Evolutionary conservation across 2,329 filamentous ascomycete genomes (phyloP), one percentile per base, ranked within the genome.

Genomic region (Metarhizium humberi): DNA sequence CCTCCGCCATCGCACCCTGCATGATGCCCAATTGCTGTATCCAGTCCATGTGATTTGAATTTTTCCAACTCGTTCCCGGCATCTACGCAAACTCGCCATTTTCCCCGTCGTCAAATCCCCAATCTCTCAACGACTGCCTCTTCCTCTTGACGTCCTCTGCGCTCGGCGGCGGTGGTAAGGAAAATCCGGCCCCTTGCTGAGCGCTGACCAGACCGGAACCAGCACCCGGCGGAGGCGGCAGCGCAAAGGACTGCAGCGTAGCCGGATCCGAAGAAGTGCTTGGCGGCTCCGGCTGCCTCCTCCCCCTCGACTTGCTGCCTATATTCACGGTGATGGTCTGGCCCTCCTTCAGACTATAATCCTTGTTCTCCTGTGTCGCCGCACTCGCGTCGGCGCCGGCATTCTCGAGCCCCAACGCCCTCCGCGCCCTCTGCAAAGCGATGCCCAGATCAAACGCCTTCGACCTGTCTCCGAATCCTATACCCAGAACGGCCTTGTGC

Each of bases 361-460:
- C 90, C 61, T 80, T 82, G 1, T 59, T 58, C 49, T 70, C 65
- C 55, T 71, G 69, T 57, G 71, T 69, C 16, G 65, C 63, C 13
- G 66, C 67, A 0, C 64, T 61, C 71, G 71, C 46, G n/a, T 20
- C 47, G 14, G 25, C n/a, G 8, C 25, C n/a, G 6, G 64, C 65
- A 7, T 65, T 70, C 48, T 83, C 80, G 66, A 87, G 76, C 0
- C 83, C 85, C 6, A 92, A 70, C 2, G 84, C 81, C 69, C 87
- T 86, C 63, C 87, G 77, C 20, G 85, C 86, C 69, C 94, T 90
- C 70, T 92, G 87, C 67, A 95, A 73, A 16, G 86, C 82, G 52
- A 95, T 87, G 58, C 83, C 82, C 64, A 95, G 91, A 67, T 96
- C 90, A 63, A 95, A 92, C 1, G 91, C 89, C 63, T 92, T 88